phyloP scores from a whole-genome alignment of 2,329 filamentous ascomycete species.

The Fusarium agapanthi region DNA sequence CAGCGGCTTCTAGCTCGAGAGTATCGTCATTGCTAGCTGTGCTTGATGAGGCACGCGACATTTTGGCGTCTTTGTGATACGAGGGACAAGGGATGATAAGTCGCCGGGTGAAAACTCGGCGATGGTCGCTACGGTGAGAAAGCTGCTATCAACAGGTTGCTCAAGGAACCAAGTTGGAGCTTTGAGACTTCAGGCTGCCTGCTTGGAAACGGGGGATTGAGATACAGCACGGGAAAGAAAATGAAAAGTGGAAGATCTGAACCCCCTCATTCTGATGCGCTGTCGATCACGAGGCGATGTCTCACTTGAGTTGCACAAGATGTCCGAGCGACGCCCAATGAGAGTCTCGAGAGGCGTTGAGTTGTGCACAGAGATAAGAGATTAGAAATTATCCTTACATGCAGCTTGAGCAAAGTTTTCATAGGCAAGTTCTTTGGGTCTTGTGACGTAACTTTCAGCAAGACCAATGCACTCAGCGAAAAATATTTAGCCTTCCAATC shows the following conservation, averaged over 20 bases:
- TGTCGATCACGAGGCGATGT: slow-evolving; percentile 4
- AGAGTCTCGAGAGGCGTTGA: neutral
- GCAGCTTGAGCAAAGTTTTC: neutral
- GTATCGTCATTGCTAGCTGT: slow-evolving; percentile 27
- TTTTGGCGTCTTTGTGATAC: neutral
- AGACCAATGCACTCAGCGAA: too few relatives aligned
- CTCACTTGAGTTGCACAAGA: neutral
- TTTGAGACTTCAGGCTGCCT: too few relatives aligned
- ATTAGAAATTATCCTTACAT: neutral
- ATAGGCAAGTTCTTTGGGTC: neutral
- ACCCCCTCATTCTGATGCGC: neutral
- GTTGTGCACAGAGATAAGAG: neutral
- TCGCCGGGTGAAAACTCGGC: fast-evolving
- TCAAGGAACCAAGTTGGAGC: too few relatives aligned
- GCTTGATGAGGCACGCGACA: neutral
- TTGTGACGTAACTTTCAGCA: neutral
- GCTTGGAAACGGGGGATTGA: too few relatives aligned
- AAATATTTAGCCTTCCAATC: fast-evolving
- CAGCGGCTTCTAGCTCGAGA: slow-evolving; percentile 44
- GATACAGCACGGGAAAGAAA: fast-evolving
- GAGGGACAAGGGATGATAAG: neutral
- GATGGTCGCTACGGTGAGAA: too few relatives aligned
- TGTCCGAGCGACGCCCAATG: neutral
- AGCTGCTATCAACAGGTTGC: neutral
- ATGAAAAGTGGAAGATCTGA: neutral